Evolutionary conservation across 305 asterid genomes (phyloP), one percentile per base, ranked within the genome.

Genomic region (Fraxinus latifolia): DNA sequence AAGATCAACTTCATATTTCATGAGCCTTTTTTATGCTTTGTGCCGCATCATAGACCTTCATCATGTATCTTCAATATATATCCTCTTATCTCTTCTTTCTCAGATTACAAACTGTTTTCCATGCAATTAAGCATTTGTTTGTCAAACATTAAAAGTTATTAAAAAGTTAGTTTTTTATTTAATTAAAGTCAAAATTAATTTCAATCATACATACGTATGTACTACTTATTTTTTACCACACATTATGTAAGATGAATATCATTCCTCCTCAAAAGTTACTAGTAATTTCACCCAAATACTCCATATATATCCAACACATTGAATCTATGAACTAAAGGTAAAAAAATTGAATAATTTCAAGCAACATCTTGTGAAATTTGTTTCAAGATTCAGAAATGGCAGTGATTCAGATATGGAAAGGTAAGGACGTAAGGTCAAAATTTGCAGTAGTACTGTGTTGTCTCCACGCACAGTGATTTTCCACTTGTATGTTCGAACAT

Each of bases 371-470:
- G 34, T 65, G 73, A 65, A 65, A 15, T 25, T 77, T 29, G 62
- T 78, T 67, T 79, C 62, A 72, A 77, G 87, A 42, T 75, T 65
- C 71, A 55, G 79, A 31, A 55, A 74, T 78, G 74, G 83, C 87
- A 87, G 87, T 77, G 90, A 85, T 83, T 77, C 88, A 87, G 87
- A 80, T 72, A 72, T 65, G 83, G 53, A 83, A 86, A 78, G 77
- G 79, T 79, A 82, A 7, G 76, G 87, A 79, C 82, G 79, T 81
- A 82, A 7, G 77, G 87, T 82, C 82, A 71, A 80, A 62, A 77
- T 78, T 33, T 75, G 37, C 72, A 53, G 70, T 1, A 7, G 14
- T 55, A 78, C 9, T 21, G 77, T 79, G 67, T 79, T 87, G 86
- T 87, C 89, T 82, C 72, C 83, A 81, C 83, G 84, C 86, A 83